A percentile compares a stretch with the other conserved stretches of the same genome.
phyloP scores from a whole-genome alignment of 202 grass and related monocot species.

The Setaria viridis region DNA sequence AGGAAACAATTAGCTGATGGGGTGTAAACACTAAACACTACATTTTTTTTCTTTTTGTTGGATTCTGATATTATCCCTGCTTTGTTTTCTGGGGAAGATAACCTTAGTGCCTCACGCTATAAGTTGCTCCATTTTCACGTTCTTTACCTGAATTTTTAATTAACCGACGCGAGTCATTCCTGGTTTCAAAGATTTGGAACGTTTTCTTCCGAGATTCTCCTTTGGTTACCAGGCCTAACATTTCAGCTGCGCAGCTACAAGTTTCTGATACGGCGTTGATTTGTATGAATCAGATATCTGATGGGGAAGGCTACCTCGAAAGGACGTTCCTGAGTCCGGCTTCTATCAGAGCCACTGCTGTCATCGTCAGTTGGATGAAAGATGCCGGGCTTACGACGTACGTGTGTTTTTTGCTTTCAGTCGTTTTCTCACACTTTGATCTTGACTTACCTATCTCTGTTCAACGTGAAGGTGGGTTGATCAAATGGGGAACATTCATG shows the following conservation, averaged over 20 bases:
- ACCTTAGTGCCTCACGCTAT: neutral
- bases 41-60: neutral
- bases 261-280: conserved; percentile 41
- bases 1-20: neutral
- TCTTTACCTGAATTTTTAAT: neutral
- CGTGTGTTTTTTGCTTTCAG: neutral
- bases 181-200: neutral
- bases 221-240: conserved; percentile 18
- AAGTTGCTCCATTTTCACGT: neutral
- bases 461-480: conserved; percentile 78
- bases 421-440: conserved; percentile 24
- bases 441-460: conserved; percentile 26
- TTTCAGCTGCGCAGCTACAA: neutral
- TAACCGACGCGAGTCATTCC: neutral
- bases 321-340: conserved; percentile 95
- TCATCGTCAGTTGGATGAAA: conserved; percentile 92
- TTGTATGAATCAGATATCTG: conserved; percentile 69
- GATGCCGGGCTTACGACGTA: conserved; percentile 92
- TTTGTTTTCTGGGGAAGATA: conserved; percentile 30
- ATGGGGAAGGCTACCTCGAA: conserved; percentile 86
- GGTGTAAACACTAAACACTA: too few species aligned
- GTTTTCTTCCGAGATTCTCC: conserved; percentile 11
- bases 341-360: conserved; percentile 63
- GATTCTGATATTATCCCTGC: neutral
- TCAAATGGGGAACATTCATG: conserved; percentile 96